These are phyloP conservation scores for Colletotrichum endophyticum DNA, from an alignment of 2,329 filamentous ascomycete genomes.

Conservation along the genomic window DNA sequence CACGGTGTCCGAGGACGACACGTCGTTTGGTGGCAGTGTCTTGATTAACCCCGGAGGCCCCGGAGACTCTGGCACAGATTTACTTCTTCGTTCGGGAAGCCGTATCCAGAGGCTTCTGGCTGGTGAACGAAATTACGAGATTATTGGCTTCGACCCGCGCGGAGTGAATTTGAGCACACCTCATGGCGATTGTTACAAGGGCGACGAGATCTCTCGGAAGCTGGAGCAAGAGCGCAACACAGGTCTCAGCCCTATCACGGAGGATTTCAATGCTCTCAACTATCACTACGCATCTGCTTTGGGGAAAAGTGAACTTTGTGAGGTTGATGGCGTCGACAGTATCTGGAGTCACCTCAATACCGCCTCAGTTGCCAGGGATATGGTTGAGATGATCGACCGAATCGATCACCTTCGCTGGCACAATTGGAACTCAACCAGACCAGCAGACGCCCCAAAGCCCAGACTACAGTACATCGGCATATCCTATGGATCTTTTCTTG, in stretches of 20 bases:
- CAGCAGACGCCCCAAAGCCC: background rate
- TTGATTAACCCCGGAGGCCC: constrained; percentile 43
- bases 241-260: background rate
- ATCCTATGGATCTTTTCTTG: constrained; percentile 42
- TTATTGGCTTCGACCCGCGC: constrained; percentile 40
- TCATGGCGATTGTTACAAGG: constrained; percentile 33
- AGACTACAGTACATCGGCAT: constrained; percentile 47
- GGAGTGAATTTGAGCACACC: constrained; percentile 37
- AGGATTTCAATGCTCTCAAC: background rate
- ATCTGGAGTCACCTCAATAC: constrained; percentile 32
- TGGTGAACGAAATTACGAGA: constrained; percentile 31
- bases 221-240: constrained; percentile 24
- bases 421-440: background rate
- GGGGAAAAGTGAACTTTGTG: constrained; percentile 27
- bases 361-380: constrained; percentile 33
- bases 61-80: constrained; percentile 34
- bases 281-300: constrained; percentile 18
- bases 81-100: constrained; percentile 18
- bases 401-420: constrained; percentile 26
- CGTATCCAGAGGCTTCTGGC: constrained; percentile 26
- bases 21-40: constrained; percentile 36
- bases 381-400: constrained; percentile 36
- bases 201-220: constrained; percentile 25
- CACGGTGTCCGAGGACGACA: constrained; percentile 30
- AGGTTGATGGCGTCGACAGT: background rate